phyloP scores from a whole-genome alignment of 345 rosid genomes.

The Zanthoxylum bungeanum region DNA sequence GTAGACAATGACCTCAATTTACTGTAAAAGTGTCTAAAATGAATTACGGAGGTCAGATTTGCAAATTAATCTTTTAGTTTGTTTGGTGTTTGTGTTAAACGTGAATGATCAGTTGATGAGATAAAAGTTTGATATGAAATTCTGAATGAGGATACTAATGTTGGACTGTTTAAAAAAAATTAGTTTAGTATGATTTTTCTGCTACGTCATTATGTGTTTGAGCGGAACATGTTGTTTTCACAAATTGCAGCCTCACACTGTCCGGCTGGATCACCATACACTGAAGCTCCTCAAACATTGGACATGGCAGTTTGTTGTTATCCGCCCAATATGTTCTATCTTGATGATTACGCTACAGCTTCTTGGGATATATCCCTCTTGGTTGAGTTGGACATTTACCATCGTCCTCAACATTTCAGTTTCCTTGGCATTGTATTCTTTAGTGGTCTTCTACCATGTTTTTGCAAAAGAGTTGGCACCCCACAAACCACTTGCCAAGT shows the following conservation, averaged over 20 bases:
- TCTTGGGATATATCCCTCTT: slow-evolving; percentile 69
- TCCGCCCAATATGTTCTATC: slow-evolving; percentile 80
- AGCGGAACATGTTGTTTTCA: slow-evolving; percentile 7
- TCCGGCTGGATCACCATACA: slow-evolving; percentile 62
- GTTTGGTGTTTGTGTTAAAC: background rate
- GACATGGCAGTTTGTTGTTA: slow-evolving; percentile 95
- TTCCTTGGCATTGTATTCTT: slow-evolving; percentile 84
- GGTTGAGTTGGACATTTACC: slow-evolving; percentile 98
- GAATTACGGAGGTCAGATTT: background rate
- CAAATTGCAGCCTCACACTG: slow-evolving; percentile 66
- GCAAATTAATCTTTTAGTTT: background rate
- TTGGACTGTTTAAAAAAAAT: background rate
- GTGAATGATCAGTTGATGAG: background rate
- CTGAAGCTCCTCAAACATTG: slow-evolving; percentile 78
- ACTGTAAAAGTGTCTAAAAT: background rate
- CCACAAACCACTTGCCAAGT: slow-evolving; percentile 92
- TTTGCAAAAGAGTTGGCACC: slow-evolving; percentile 93
- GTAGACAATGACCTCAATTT: background rate
- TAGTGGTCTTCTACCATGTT: slow-evolving; percentile 85
- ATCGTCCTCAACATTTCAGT: slow-evolving; percentile 82
- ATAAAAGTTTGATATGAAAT: background rate
- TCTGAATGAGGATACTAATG: background rate
- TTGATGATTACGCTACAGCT: slow-evolving; percentile 74
- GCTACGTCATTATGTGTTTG: background rate
- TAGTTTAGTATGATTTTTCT: background rate